Evolutionary conservation across 768 basidiomycete species (phyloP).

Genomic region (Mycena chlorophos): DNA sequence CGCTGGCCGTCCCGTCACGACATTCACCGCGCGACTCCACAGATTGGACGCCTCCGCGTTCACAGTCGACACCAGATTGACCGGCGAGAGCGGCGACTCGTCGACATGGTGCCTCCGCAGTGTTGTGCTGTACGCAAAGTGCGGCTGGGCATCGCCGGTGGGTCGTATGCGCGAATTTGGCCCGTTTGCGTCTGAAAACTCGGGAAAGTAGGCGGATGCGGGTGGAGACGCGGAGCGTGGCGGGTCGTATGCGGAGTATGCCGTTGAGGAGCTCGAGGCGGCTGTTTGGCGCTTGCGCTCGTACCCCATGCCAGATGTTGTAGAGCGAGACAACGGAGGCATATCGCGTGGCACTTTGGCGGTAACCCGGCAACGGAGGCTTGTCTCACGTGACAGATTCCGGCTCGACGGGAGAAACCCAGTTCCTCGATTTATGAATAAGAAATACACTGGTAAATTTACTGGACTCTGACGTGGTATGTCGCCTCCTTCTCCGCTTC

Average conservation of each 20-base stretch:
- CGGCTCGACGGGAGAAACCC: too few species aligned
- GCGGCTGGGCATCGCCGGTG: constrained; percentile 62
- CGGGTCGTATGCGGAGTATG: constrained; percentile 26
- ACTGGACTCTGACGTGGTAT: constrained; percentile 35
- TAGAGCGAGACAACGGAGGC: constrained; percentile 22
- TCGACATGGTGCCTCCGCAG: constrained; percentile 67
- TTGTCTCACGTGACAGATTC: too few species aligned
- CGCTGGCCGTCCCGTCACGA: constrained; percentile 39
- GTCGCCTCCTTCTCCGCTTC: constrained; percentile 49
- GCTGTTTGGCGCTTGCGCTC: constrained; percentile 44
- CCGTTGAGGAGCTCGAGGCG: constrained; percentile 34
- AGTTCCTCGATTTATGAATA: neutral
- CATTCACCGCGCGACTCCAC: constrained; percentile 47
- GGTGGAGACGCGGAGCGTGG: constrained; percentile 62
- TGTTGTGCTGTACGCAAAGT: constrained; percentile 84
- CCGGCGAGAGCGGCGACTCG: constrained; percentile 44
- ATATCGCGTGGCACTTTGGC: constrained; percentile 13
- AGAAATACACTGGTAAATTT: neutral
- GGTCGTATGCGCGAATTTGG: constrained; percentile 51
- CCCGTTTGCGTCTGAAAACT: constrained; percentile 50
- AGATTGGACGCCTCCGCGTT: constrained; percentile 51
- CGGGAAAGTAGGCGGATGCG: constrained; percentile 77
- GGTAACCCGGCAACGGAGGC: too few species aligned
- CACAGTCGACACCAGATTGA: constrained; percentile 46
- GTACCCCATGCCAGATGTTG: constrained; percentile 34